phyloP scores from a whole-genome alignment of 1,139 yeast genomes.

The Meyerozyma elateridarum region DNA sequence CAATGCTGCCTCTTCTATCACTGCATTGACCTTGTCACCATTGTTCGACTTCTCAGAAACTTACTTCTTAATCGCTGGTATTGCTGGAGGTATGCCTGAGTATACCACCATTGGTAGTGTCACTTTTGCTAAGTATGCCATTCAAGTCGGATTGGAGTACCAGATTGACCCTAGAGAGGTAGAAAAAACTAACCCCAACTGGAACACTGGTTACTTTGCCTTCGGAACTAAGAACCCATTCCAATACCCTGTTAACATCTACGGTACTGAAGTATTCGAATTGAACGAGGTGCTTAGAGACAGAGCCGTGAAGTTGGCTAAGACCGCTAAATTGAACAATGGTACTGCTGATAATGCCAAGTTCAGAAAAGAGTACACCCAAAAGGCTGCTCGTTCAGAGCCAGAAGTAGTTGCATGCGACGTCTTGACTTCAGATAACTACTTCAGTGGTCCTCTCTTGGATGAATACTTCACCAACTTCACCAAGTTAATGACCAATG shows the following conservation, averaged over 20 bases:
- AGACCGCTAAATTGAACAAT: conserved; percentile 36
- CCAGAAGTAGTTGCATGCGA: conserved; percentile 56
- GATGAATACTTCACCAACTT: conserved; percentile 47
- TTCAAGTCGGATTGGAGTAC: conserved; percentile 59
- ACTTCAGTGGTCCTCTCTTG: conserved; percentile 51
- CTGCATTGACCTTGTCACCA: conserved; percentile 52
- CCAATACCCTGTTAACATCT: conserved; percentile 50
- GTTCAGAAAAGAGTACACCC: conserved; percentile 45
- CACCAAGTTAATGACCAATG: conserved; percentile 51
- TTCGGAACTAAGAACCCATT: conserved; percentile 49
- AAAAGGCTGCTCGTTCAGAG: conserved; percentile 44
- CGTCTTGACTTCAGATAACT: conserved; percentile 56
- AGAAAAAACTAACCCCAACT: conserved; percentile 44
- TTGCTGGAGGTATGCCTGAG: conserved; percentile 60
- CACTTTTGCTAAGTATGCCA: conserved; percentile 57
- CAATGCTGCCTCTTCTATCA: conserved; percentile 59
- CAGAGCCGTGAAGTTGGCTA: conserved; percentile 52
- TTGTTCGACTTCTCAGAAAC: conserved; percentile 55
- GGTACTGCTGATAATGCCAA: conserved; percentile 41
- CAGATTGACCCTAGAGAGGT: conserved; percentile 47
- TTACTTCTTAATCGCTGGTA: conserved; percentile 61
- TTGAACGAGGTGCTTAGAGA: conserved; percentile 56
- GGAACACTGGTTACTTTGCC: conserved; percentile 60
- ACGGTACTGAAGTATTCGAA: conserved; percentile 66
- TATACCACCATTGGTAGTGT: conserved; percentile 50